These are phyloP conservation scores for Coffea canephora DNA, from an alignment of 257 asterid genomes.

Conservation along the genomic window DNA sequence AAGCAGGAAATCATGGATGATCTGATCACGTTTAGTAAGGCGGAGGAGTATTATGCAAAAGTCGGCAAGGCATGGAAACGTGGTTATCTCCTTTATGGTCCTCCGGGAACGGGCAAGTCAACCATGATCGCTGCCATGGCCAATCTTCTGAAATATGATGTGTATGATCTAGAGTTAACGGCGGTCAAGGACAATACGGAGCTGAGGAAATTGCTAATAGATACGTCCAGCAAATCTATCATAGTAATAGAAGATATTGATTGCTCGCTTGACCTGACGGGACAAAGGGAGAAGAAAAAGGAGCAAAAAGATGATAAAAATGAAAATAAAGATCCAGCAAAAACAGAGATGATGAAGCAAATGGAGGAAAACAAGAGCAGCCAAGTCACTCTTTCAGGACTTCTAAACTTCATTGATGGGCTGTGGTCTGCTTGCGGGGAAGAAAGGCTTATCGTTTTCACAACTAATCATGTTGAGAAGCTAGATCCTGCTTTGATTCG, in stretches of 20 bases:
- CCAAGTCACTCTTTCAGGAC: slow-evolving; percentile 58
- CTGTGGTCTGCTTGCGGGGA: slow-evolving; percentile 48
- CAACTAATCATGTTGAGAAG: slow-evolving; percentile 53
- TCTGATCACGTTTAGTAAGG: background rate
- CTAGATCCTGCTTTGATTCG: slow-evolving; percentile 61
- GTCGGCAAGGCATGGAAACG: slow-evolving; percentile 29
- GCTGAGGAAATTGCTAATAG: background rate
- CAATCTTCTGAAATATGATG: slow-evolving; percentile 23
- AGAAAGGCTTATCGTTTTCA: slow-evolving; percentile 44
- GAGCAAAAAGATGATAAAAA: background rate
- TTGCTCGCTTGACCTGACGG: too few relatives aligned
- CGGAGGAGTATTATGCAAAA: slow-evolving; percentile 22
- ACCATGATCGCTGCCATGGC: slow-evolving; percentile 36
- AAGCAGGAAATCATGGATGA: background rate
- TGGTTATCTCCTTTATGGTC: slow-evolving; percentile 30
- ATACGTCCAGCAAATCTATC: background rate
- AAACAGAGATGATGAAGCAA: background rate
- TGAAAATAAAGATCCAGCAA: background rate
- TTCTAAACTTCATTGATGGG: slow-evolving; percentile 65
- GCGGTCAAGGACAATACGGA: slow-evolving; percentile 10
- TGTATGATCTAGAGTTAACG: slow-evolving; percentile 26
- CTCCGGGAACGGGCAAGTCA: slow-evolving; percentile 34
- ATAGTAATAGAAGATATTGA: too few relatives aligned
- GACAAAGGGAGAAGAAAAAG: too few relatives aligned
- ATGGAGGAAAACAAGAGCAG: slow-evolving; percentile 6